Conservation (phyloP, 352 stramenopile genomes). For the Phytophthora megakarya region DNA sequence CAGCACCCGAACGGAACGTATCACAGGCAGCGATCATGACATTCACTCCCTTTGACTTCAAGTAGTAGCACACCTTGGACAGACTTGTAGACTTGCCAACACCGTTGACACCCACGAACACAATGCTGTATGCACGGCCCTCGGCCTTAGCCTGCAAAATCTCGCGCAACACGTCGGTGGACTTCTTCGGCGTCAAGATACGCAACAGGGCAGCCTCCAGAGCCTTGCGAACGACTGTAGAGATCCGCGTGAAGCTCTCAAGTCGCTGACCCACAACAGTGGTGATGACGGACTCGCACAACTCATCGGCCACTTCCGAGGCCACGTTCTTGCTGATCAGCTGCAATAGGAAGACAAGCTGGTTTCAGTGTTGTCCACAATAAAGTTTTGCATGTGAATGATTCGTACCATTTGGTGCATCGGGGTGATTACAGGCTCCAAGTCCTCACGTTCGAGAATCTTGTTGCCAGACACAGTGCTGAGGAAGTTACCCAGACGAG, state of each 20-base stretch:
- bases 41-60: conserved; percentile 97
- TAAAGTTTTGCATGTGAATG: not conserved
- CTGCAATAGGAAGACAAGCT: conserved; percentile 37
- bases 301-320: conserved; percentile 93
- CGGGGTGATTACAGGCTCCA: conserved; percentile 92
- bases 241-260: conserved; percentile 91
- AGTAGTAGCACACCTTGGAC: conserved; percentile 99
- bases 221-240: conserved; percentile 94
- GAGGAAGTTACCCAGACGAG: conserved; percentile 81
- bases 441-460: conserved; percentile 93
- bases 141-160: conserved; percentile 89
- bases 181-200: conserved; percentile 96
- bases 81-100: conserved; percentile 99
- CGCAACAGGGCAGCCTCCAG: conserved; percentile 94
- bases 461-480: conserved; percentile 89
- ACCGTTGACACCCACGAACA: conserved; percentile 99
- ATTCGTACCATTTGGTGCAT: conserved; percentile 90
- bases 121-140: conserved; percentile 96
- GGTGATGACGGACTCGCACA: conserved; percentile 94
- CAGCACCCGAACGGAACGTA: conserved; percentile 98
- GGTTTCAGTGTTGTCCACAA: not conserved
- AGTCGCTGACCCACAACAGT: conserved; percentile 96
- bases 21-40: conserved; percentile 97
- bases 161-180: conserved; percentile 95
- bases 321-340: conserved; percentile 98